Evolutionary conservation across 805 yeast species (phyloP), one percentile per base, ranked within the genome.

Genomic region (Pichia scutulata): DNA sequence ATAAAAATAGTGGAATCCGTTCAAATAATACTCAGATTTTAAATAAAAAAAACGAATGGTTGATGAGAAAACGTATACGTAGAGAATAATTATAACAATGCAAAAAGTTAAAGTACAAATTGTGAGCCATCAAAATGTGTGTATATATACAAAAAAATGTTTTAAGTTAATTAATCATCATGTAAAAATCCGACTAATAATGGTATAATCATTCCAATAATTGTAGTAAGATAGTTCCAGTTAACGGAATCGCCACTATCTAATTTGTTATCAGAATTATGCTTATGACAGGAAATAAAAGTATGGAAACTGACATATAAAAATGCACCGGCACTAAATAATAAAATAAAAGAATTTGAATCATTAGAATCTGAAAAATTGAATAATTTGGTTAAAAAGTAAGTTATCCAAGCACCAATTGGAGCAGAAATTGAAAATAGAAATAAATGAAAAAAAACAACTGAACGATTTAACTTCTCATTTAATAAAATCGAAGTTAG

Each of bases 311-410:
- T 86, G 36, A 86, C 87, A 57, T 76, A 86, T 24, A 84, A 61
- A 59, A 86, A 85, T 1, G 89, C 81, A 9, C 93, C 93, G 9
- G 85, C 87, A 51, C 84, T 76, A 57, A 83, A 78, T 4, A 83
- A 65, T 43, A 84, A 64, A 44, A 86, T 63, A n/a, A 74, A 60
- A 0, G 85, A 86, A 40, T 68, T 64, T 2, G 70, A 33, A 39
- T 56, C 46, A n/a, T 75, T 64, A 18, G 70, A 46, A 16, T 68
- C 48, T 28, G 55, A 48, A 2, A 48, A 23, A 13, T 52, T 39
- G 19, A 60, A 43, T 2, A 56, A 19, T 16, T 44, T 37, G 0
- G 54, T 42, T 7, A 64, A 30, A 2, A 59, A 19, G 57, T 74
- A 81, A 0, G 86, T 75, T 7, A 73, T 41, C 8, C 82, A 48